A percentile compares a stretch with the other conserved stretches of the same genome.
Conservation (phyloP, 257 asterid species). For the Petunia secreta region DNA sequence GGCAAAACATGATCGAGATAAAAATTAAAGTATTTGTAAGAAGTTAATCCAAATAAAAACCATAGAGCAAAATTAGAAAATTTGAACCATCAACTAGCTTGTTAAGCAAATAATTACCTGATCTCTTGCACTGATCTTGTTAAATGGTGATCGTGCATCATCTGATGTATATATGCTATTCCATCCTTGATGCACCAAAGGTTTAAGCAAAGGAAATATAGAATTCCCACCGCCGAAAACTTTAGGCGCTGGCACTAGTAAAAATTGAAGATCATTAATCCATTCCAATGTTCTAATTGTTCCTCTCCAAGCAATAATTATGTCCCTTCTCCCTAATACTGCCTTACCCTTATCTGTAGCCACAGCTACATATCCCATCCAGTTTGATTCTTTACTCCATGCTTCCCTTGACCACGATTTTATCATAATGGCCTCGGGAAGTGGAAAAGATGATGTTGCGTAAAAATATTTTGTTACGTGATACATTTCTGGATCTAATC, state of each 20-base stretch:
- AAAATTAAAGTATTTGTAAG: background rate
- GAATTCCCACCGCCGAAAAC: conserved; percentile 42
- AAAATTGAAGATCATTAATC: conserved; percentile 65
- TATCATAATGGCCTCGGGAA: conserved; percentile 70
- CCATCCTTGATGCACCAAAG: conserved; percentile 78
- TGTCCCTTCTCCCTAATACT: conserved; percentile 74
- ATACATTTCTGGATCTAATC: conserved; percentile 55
- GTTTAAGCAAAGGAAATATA: conserved; percentile 12
- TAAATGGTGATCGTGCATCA: conserved; percentile 67
- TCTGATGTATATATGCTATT: conserved; percentile 69
- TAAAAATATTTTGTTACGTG: conserved; percentile 59
- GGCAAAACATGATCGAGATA: no score
- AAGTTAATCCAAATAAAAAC: background rate
- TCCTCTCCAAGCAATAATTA: conserved; percentile 84
- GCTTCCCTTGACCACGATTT: conserved; percentile 71
- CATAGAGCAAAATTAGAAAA: background rate
- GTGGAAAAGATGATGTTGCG: conserved; percentile 57
- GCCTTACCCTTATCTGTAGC: conserved; percentile 71
- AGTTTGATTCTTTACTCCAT: conserved; percentile 83
- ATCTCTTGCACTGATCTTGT: conserved; percentile 60
- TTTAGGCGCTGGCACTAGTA: conserved; percentile 55
- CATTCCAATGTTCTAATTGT: conserved; percentile 66
- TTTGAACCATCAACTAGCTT: background rate
- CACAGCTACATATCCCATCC: conserved; percentile 84
- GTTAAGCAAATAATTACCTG: conserved; percentile 51